Percentiles rank a stretch among this genome's conserved stretches.
Conservation (phyloP, 352 stramenopile species). For the Halophytophthora batemanensis region DNA sequence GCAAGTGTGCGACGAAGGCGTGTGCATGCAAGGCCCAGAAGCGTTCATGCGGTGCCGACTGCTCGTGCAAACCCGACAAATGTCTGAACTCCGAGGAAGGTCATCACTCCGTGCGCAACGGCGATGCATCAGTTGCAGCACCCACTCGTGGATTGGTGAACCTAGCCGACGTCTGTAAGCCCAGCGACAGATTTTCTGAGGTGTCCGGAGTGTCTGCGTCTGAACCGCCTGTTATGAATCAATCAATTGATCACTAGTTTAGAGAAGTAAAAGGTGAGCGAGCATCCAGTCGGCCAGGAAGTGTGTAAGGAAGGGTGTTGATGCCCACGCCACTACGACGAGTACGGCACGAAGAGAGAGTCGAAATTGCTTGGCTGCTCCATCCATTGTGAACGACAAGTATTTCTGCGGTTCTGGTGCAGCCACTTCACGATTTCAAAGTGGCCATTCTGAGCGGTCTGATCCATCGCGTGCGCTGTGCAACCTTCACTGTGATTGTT, state of each 20-base stretch:
- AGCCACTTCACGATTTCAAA: constrained; percentile 10
- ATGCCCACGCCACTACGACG: no score
- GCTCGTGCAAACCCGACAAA: constrained; percentile 51
- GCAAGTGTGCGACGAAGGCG: constrained; percentile 72
- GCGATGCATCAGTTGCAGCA: no score
- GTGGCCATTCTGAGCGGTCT: not conserved
- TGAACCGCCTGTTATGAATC: no score
- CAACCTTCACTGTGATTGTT: constrained; percentile 1
- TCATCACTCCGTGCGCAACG: no score
- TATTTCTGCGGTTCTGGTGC: not conserved
- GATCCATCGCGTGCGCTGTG: not conserved
- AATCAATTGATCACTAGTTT: no score
- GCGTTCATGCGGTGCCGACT: constrained; percentile 39
- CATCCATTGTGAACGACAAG: constrained; percentile 1
- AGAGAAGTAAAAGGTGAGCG: no score
- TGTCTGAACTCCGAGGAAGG: constrained; percentile 45
- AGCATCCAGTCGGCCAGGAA: no score
- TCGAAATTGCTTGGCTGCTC: not conserved
- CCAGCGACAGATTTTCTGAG: no score
- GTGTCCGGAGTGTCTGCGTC: no score
- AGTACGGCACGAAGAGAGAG: not conserved
- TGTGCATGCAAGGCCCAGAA: constrained; percentile 59
- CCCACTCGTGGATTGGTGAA: no score
- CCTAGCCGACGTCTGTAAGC: no score
- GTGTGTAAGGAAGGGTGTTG: no score